Percentiles rank a stretch among this genome's conserved stretches.
Conservation (phyloP, 164 flowering plant genomes). For the Annona squamosa region DNA sequence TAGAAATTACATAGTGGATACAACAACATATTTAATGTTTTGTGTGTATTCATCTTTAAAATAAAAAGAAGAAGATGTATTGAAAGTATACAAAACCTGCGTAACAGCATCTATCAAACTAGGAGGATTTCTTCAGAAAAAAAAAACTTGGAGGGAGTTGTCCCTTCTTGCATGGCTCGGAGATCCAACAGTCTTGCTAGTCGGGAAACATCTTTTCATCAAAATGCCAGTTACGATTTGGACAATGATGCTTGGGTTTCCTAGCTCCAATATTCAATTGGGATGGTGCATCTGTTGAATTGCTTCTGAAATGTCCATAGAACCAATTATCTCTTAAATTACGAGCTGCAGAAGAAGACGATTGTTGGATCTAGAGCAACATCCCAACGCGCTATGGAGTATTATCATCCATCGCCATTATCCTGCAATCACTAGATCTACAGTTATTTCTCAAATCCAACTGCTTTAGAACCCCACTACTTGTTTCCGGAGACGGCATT, state of each 20-base stretch:
- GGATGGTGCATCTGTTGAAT: slow-evolving; percentile 4
- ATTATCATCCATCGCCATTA: slow-evolving; percentile 5
- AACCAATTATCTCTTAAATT: slow-evolving; percentile 14
- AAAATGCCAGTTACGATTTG: slow-evolving; percentile 23
- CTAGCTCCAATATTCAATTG: not conserved
- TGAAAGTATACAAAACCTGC: not conserved
- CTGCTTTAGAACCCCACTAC: slow-evolving; percentile 11
- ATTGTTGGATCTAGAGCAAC: slow-evolving; percentile 49
- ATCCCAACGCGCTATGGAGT: slow-evolving; percentile 32
- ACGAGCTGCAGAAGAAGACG: slow-evolving; percentile 24
- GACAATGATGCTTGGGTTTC: slow-evolving; percentile 11
- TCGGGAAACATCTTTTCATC: slow-evolving; percentile 48
- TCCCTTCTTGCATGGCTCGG: slow-evolving; percentile 26
- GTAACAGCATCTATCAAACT: slow-evolving; percentile 14
- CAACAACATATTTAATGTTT: no score
- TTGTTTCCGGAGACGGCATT: slow-evolving; percentile 1
- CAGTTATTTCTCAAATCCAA: slow-evolving; percentile 29
- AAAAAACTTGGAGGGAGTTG: slow-evolving; percentile 15
- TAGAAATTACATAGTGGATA: no score
- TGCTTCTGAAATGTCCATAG: slow-evolving; percentile 14
- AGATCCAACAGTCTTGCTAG: slow-evolving; percentile 26
- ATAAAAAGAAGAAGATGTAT: no score
- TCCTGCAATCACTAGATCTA: slow-evolving; percentile 5
- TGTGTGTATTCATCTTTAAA: no score
- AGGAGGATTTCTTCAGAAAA: slow-evolving; percentile 15